Base-by-base conservation (phyloP, 805 yeast genomes). In the Yamadazyma tumulicola region DNA sequence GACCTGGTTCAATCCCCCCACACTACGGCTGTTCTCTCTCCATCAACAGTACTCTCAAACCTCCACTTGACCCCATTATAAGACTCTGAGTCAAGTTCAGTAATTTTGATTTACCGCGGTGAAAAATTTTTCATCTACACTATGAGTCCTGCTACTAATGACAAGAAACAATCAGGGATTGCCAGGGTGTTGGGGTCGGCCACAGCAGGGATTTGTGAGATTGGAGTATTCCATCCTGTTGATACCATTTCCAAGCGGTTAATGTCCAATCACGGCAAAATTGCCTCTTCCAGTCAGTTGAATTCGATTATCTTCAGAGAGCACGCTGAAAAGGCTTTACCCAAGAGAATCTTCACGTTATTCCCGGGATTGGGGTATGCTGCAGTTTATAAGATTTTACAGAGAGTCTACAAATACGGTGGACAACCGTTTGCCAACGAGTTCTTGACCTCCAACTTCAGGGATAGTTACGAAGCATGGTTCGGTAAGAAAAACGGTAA, bases 381-480 rank as follows among this genome's bases (percentile, higher is more conserved):
- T 44, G 97, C 98, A 30, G 85, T 88, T 47, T 93, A 93, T 74
- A 93, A 93, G 66, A 83, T 93, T 49, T 70, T 91, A 49, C 99
- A 93, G 68, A 80, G 99, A 69, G 97, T 93, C 37, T 93, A 93
- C 77, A 93, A 93, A 67, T 93, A 93, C 61, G 97, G 98, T 56
- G 99, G 99, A 33, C 99, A 93, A 69, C 98, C 99, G 31, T 89
- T 87, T 57, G 99, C 91, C 45, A 93, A 93, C 57, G 99, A 93
- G 65, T 86, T 80, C 56, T 73, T 93, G 57, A 76, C 84, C 51
- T 71, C 73, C 47, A 83, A 86, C 68, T 85, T 77, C 70, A 78
- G 75, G 54, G 65, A 72, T 29, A 57, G 72, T 36, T 93, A 79
- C 59, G 96, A 91, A 48, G 63, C 69, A 40, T 65, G 72, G 26